Evolutionary conservation across 306 rosid genomes (phyloP), one percentile per base, ranked within the genome.

Genomic region (Trifolium fragiferum): DNA sequence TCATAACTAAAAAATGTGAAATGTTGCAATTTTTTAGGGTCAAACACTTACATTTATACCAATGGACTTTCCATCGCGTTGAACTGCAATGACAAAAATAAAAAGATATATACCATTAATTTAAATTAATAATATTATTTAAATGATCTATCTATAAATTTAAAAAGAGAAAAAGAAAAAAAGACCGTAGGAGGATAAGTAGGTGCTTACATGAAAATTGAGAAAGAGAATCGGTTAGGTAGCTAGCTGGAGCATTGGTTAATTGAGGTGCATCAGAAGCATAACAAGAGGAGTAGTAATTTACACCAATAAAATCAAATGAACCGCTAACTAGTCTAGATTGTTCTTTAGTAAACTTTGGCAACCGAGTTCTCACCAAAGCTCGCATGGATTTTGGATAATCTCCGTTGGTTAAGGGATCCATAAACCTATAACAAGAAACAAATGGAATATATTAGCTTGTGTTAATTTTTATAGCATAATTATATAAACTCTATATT

Each of bases 1-100:
- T 27, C 0, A 5, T 27, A 27, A 25, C 27, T 2, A 25, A 25
- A 51, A 27, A 0, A 8, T 51, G 10, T 16, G 14, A 16, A 7
- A 5, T 8, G 5, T 19, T 18, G 12, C 6, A 53, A 5, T 8
- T 53, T 53, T 8, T 53, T 2, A 3, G 1, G 12, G 5, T 18
- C 6, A 7, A 18, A 18, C 4, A 70, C 55, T 2, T 54, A 78
- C 82, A 72, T 66, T 79, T 53, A 66, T 10, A 19, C 82, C 82
- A 2, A 79, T 72, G 6, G 78, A 58, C 35, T 20, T 79, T 10
- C 82, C 82, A 46, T 79, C 10, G 2, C 82, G 74, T 41, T 43
- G 62, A 19, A 43, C 82, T 79, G 78, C 10, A 72, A 15, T 19
- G 8, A 72, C 11, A 55, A 53, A 10, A 15, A 62, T 14, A 49